These are phyloP conservation scores for Candida vartiovaarae DNA, from an alignment of 805 yeast species.

Conservation along the genomic window DNA sequence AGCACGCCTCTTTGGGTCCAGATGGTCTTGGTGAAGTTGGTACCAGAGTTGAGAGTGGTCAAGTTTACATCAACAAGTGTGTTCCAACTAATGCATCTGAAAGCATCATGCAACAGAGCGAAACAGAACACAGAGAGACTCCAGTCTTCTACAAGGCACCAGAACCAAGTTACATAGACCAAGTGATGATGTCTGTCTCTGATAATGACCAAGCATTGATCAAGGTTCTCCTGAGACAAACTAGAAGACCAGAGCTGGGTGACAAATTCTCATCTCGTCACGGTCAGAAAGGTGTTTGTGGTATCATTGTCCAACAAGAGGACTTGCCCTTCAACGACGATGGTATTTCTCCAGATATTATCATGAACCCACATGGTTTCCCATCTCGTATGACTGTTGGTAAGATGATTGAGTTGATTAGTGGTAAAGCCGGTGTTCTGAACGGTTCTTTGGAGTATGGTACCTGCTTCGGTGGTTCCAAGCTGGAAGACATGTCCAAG, in stretches of 20 bases:
- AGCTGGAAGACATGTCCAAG: slow-evolving; percentile 89
- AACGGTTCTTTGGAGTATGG: slow-evolving; percentile 91
- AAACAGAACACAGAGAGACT: slow-evolving; percentile 71
- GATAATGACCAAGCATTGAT: slow-evolving; percentile 93
- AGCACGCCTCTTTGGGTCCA: slow-evolving; percentile 80
- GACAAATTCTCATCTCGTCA: slow-evolving; percentile 97
- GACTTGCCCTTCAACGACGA: slow-evolving; percentile 93
- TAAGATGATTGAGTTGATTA: slow-evolving; percentile 91
- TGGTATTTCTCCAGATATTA: slow-evolving; percentile 91
- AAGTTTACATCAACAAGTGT: slow-evolving; percentile 87
- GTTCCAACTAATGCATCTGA: slow-evolving; percentile 85
- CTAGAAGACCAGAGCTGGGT: slow-evolving; percentile 95
- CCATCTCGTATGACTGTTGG: slow-evolving; percentile 99
- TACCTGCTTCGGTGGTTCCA: slow-evolving; percentile 98
- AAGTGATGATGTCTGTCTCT: slow-evolving; percentile 94
- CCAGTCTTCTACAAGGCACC: slow-evolving; percentile 93
- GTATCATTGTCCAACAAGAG: slow-evolving; percentile 94
- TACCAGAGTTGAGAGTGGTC: slow-evolving; percentile 82
- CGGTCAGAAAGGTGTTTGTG: slow-evolving; percentile 99
- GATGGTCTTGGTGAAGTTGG: slow-evolving; percentile 98
- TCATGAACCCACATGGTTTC: slow-evolving; percentile 99
- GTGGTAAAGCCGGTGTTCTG: slow-evolving; percentile 96
- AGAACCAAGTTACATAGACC: slow-evolving; percentile 91
- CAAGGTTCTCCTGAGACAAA: slow-evolving; percentile 87
- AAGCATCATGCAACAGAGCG: slow-evolving; percentile 28